phyloP scores from a whole-genome alignment of 805 yeast genomes.

The Zygoascus flipseniorum region DNA sequence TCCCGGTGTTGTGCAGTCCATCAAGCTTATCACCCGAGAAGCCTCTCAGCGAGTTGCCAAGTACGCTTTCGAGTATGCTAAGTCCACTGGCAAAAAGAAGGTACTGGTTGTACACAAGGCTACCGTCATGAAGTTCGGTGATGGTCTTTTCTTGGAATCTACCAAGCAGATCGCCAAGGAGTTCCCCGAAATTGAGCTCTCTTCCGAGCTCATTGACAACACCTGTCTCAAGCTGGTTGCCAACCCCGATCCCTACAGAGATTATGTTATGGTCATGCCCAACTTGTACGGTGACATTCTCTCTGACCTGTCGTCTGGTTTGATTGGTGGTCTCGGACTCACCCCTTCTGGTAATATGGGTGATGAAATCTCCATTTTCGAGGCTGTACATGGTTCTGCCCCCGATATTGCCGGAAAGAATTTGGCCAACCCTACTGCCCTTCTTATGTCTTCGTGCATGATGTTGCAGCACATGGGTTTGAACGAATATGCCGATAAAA shows the following conservation, averaged over 20 bases:
- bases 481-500: conserved; percentile 68
- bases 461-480: conserved; percentile 98
- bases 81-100: conserved; percentile 76
- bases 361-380: conserved; percentile 93
- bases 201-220: conserved; percentile 88
- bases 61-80: conserved; percentile 96
- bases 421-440: conserved; percentile 97
- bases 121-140: conserved; percentile 95
- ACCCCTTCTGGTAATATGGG: conserved; percentile 99
- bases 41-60: conserved; percentile 95
- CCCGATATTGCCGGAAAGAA: conserved; percentile 99
- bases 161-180: conserved; percentile 86
- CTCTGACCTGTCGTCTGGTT: conserved; percentile 95
- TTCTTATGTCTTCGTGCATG: conserved; percentile 92
- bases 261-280: conserved; percentile 96
- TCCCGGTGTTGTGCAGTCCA: conserved; percentile 97
- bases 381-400: conserved; percentile 99
- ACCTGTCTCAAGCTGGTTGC: conserved; percentile 85
- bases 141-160: conserved; percentile 89
- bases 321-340: conserved; percentile 97
- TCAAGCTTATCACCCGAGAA: conserved; percentile 91
- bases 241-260: conserved; percentile 80
- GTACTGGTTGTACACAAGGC: conserved; percentile 96
- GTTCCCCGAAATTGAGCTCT: conserved; percentile 81
- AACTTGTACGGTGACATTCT: conserved; percentile 98